These are phyloP conservation scores for Salisapilia sapeloensis DNA, from an alignment of 352 stramenopile species.

Conservation along the genomic window DNA sequence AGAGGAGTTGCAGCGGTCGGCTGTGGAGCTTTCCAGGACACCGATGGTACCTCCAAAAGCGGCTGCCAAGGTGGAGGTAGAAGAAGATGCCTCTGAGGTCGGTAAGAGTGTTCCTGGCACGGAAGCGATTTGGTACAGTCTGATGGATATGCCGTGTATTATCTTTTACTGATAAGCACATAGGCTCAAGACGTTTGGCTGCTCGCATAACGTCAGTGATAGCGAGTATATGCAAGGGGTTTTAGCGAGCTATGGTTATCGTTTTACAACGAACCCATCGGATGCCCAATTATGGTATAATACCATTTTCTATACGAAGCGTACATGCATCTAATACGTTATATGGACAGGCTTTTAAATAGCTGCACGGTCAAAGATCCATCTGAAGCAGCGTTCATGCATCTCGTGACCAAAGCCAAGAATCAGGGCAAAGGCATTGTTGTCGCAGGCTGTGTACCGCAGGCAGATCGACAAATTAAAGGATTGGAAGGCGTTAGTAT, in stretches of 20 bases:
- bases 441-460: slow-evolving; percentile 82
- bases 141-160: neutral
- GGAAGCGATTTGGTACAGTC: slow-evolving; percentile 40
- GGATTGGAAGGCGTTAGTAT: slow-evolving; percentile 74
- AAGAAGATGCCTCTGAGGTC: slow-evolving; percentile 5
- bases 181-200: slow-evolving; percentile 84
- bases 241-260: slow-evolving; percentile 81
- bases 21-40: slow-evolving; percentile 16
- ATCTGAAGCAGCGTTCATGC: slow-evolving; percentile 81
- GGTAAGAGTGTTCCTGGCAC: slow-evolving; percentile 33
- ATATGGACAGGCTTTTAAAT: slow-evolving; percentile 55
- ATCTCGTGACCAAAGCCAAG: slow-evolving; percentile 72
- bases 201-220: slow-evolving; percentile 87
- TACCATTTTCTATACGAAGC: too few relatives aligned
- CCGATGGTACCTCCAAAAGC: slow-evolving; percentile 53
- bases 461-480: slow-evolving; percentile 75
- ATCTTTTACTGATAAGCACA: neutral
- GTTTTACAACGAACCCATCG: slow-evolving; percentile 53
- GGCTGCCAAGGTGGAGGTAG: slow-evolving; percentile 5
- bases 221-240: slow-evolving; percentile 89
- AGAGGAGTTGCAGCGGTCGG: slow-evolving; percentile 38
- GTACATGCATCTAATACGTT: too few relatives aligned
- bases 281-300: slow-evolving; percentile 70
- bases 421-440: slow-evolving; percentile 73
- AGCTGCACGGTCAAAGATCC: slow-evolving; percentile 90